Evolutionary conservation across 768 basidiomycete species (phyloP).

Genomic region (Pilatotrama ljubarskyi): DNA sequence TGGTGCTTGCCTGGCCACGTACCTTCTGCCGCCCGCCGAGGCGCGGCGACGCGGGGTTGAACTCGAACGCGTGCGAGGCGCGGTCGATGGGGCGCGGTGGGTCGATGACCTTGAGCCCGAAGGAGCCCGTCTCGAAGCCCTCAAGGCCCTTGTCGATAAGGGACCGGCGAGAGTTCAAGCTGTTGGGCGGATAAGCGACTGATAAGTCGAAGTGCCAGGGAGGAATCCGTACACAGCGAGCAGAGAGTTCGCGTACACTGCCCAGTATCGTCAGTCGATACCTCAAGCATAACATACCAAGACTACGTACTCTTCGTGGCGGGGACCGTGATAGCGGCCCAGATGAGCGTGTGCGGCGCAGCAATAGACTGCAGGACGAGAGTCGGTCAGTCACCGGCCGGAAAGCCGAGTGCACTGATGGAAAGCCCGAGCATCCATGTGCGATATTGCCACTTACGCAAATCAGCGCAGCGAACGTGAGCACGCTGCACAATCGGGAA

Average conservation of each 20-base stretch:
- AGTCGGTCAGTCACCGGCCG: background rate
- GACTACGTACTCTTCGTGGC: constrained; percentile 1
- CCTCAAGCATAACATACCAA: background rate
- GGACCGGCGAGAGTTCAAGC: constrained; percentile 6
- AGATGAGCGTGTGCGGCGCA: background rate
- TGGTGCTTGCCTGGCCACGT: background rate
- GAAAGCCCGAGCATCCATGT: background rate
- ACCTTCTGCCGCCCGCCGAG: background rate
- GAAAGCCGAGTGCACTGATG: background rate
- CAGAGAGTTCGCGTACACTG: constrained; percentile 12
- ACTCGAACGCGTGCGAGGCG: background rate
- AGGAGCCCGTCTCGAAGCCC: constrained; percentile 15
- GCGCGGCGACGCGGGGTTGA: background rate
- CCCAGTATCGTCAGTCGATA: background rate
- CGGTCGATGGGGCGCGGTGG: background rate
- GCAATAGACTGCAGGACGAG: background rate
- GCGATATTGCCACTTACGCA: background rate
- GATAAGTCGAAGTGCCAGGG: too few relatives aligned
- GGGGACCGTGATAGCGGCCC: background rate
- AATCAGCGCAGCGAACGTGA: constrained; percentile 2
- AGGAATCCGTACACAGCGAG: constrained; percentile 3
- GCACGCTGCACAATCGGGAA: background rate
- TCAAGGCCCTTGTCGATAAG: constrained; percentile 9
- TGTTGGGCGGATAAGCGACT: background rate
- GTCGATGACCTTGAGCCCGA: constrained; percentile 8